Conservation (phyloP, 257 asterid species). For the Nicotiana tabacum region DNA sequence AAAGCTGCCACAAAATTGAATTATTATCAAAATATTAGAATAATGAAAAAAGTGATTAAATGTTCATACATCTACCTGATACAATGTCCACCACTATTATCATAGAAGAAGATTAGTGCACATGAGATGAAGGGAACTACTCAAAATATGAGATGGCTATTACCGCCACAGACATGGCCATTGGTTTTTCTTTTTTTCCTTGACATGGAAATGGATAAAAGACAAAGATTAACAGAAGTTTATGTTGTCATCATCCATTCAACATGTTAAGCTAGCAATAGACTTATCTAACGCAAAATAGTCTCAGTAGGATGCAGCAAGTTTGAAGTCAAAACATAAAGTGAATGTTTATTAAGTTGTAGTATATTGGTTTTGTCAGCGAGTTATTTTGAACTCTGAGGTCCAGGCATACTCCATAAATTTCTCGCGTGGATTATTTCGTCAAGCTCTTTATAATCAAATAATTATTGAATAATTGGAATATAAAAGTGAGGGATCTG, state of each 20-base stretch:
- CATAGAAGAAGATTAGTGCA: background rate
- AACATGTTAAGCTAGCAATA: background rate
- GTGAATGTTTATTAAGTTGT: background rate
- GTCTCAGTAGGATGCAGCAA: background rate
- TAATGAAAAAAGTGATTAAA: background rate
- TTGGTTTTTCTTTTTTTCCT: background rate
- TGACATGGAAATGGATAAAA: background rate
- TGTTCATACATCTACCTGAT: background rate
- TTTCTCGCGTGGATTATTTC: background rate
- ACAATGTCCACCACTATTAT: background rate
- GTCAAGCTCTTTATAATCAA: background rate
- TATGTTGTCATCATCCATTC: background rate
- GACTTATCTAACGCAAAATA: background rate
- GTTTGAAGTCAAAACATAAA: background rate
- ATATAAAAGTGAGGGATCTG: slow-evolving; percentile 17
- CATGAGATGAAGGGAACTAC: background rate
- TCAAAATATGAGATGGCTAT: background rate
- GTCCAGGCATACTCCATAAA: background rate
- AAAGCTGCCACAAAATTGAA: slow-evolving; percentile 52
- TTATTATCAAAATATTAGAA: background rate
- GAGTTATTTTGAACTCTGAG: background rate
- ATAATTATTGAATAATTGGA: background rate
- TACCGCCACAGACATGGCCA: background rate
- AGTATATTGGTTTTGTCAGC: background rate
- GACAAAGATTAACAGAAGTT: background rate